phyloP scores from a whole-genome alignment of 2,329 filamentous ascomycete genomes.

The Phaeosphaeriaceae sp. region DNA sequence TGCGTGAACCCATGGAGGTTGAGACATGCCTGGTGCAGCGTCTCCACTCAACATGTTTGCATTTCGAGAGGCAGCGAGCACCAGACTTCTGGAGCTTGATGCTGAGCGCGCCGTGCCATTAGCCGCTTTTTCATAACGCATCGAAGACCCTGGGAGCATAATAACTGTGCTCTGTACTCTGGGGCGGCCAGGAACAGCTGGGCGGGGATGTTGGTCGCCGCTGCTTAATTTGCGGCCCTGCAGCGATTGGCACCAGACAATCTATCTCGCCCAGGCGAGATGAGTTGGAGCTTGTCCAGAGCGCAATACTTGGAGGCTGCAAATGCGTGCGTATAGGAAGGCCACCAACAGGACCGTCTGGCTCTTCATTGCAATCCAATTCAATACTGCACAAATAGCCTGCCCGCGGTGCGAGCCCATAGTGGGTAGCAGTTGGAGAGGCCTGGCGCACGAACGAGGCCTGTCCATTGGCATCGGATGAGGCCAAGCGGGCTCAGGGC shows the following conservation, averaged over 20 bases:
- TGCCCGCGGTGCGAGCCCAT: not conserved
- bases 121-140: not conserved
- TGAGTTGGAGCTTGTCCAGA: conserved; percentile 14
- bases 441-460: not conserved
- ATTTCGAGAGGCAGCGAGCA: not conserved
- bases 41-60: not conserved
- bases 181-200: conserved; percentile 22
- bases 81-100: not conserved
- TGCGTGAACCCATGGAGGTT: not conserved
- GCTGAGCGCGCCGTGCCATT: not conserved
- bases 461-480: not conserved
- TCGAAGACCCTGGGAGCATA: not conserved
- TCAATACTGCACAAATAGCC: not conserved
- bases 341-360: not conserved
- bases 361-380: not conserved
- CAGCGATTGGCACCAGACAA: conserved; percentile 23
- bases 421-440: not conserved
- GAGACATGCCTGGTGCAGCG: conserved; percentile 2
- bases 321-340: not conserved
- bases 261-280: conserved; percentile 25
- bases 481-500: not conserved
- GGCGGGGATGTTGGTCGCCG: conserved; percentile 12
- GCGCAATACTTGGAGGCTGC: conserved; percentile 10
- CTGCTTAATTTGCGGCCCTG: conserved; percentile 26
- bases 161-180: conserved; percentile 13